phyloP scores from a whole-genome alignment of 768 basidiomycete genomes.

The Chalciporus piperatus region DNA sequence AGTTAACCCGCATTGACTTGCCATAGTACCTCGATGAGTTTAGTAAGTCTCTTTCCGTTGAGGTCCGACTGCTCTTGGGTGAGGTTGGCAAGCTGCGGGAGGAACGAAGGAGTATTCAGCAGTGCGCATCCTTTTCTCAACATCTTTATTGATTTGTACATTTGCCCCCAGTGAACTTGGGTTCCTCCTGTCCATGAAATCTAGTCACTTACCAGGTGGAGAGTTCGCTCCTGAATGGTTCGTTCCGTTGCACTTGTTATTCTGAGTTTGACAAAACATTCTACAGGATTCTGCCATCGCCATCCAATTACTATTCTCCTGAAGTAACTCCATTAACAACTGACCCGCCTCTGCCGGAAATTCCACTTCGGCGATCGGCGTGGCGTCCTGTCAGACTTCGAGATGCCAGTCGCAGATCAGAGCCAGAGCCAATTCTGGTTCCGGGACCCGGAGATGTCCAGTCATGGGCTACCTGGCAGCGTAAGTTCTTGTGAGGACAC shows the following conservation, averaged over 20 bases:
- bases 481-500: slow-evolving; percentile 36
- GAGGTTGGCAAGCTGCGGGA: slow-evolving; percentile 79
- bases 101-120: slow-evolving; percentile 66
- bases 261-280: background rate
- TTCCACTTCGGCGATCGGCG: too few species aligned
- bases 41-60: slow-evolving; percentile 68
- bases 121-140: slow-evolving; percentile 36
- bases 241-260: slow-evolving; percentile 36
- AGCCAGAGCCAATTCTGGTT: slow-evolving; percentile 21
- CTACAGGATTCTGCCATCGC: slow-evolving; percentile 11
- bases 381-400: too few species aligned
- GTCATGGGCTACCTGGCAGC: slow-evolving; percentile 64
- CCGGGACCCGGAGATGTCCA: slow-evolving; percentile 37
- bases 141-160: too few species aligned
- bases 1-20: background rate
- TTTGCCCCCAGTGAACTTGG: slow-evolving; percentile 59
- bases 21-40: slow-evolving; percentile 76
- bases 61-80: slow-evolving; percentile 72
- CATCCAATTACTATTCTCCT: too few species aligned
- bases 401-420: slow-evolving; percentile 19
- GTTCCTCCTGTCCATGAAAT: slow-evolving; percentile 58
- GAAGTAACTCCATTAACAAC: too few species aligned
- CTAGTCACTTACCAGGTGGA: slow-evolving; percentile 72
- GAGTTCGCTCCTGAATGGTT: slow-evolving; percentile 75
- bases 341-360: too few species aligned